These are phyloP conservation scores for Haematococcus sp. DNA, from an alignment of 139 green algal species.

Conservation along the genomic window DNA sequence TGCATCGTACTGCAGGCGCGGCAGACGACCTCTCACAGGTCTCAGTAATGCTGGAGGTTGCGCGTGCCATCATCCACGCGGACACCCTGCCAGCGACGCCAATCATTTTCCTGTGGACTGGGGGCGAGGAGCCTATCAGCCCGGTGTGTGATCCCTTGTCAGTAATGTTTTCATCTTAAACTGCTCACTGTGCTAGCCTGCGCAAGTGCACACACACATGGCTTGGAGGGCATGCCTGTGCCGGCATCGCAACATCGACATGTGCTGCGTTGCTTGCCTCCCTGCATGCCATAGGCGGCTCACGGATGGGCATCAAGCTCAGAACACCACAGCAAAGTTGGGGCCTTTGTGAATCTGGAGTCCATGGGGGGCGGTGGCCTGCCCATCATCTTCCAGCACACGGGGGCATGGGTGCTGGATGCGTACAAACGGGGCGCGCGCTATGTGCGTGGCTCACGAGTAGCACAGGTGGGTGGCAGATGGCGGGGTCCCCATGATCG, in stretches of 20 bases:
- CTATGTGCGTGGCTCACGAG: conserved; percentile 45
- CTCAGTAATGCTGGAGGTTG: conserved; percentile 58
- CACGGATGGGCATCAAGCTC: conserved; percentile 10
- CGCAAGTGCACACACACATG: background rate
- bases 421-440: conserved; percentile 47
- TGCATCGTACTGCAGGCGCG: conserved; percentile 37
- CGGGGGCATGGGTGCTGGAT: conserved; percentile 50
- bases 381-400: conserved; percentile 74
- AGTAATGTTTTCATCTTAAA: background rate
- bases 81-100: conserved; percentile 36
- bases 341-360: conserved; percentile 79
- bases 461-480: conserved; percentile 56
- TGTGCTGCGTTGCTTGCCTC: background rate
- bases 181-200: background rate
- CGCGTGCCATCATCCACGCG: conserved; percentile 18
- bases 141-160: conserved; percentile 1
- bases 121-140: conserved; percentile 28
- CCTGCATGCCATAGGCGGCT: conserved; percentile 10
- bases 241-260: no score
- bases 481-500: background rate
- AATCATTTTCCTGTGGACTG: conserved; percentile 65
- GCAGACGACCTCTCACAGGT: conserved; percentile 55
- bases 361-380: conserved; percentile 63
- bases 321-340: conserved; percentile 18
- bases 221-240: background rate